Base-by-base conservation (phyloP, 345 rosid species). In the Eucalyptus microcorys region DNA sequence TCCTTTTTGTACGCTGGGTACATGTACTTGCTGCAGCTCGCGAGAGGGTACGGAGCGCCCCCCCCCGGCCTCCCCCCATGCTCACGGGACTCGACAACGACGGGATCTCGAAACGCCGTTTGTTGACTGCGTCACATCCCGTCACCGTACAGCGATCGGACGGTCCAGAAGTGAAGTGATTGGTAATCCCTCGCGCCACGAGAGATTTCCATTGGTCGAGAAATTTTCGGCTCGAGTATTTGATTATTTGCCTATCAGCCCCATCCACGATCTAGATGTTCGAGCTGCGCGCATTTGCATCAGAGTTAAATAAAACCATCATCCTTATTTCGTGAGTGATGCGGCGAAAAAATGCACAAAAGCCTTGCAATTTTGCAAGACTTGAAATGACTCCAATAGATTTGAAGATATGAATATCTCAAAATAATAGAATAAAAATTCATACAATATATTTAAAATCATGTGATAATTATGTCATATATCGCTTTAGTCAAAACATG, bases 401-500 rank as follows among this genome's bases (percentile, higher is more conserved):
- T 68, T 34, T 68, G 43, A 1, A 34, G 7, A 17, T 34, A 5
- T 5, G 4, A 17, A 68, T 17, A 68, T 3, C 80, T 17, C 17
- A 3, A 68, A 4, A 8, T 12, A 3, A 17, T 9, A 34, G 4
- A 71, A 71, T 34, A 37, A 68, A 10, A 68, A 17, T 34, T 16
- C 8, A 34, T 34, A 22, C 3, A 5, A 3, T 3, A 21, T 21
- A 7, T 76, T 10, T 11, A 7, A 37, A 37, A 10, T 37, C 45
- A 37, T 2, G 12, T 1, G 1, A 22, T 19, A 40, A 3, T 7
- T 4, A 37, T 5, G 24, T 2, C 24, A 68, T 68, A 5, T 32
- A 19, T 11, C 10, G 9, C 1, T 68, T 32, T 0, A 10, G 16
- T 16, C 1, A n/a, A 64, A 32, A 68, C 2, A 3, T 4, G 12